Evolutionary conservation across 163 green algal genomes (phyloP).

Genomic region (Coccomyxa subellipsoidea): DNA sequence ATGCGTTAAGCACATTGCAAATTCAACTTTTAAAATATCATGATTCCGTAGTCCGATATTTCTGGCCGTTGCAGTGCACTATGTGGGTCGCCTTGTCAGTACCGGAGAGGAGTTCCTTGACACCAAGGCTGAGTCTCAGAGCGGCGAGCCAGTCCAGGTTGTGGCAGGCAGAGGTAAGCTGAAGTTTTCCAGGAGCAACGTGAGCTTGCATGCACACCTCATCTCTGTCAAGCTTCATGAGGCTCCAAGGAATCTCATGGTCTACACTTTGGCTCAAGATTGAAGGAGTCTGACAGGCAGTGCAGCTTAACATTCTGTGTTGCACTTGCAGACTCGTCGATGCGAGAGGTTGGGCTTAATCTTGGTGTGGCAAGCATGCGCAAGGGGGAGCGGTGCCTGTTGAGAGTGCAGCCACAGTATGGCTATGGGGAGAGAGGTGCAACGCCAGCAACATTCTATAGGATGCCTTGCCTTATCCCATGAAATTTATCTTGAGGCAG

Average conservation of each 20-base stretch:
- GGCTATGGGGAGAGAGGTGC: slow-evolving; percentile 60
- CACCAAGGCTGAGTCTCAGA: slow-evolving; percentile 46
- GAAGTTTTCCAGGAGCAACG: no score
- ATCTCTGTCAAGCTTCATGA: no score
- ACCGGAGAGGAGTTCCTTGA: slow-evolving; percentile 66
- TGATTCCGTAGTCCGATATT: background rate
- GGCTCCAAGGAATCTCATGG: no score
- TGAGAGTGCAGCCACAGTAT: slow-evolving; percentile 57
- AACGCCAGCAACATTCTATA: no score
- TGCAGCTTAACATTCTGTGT: no score
- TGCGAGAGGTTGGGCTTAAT: slow-evolving; percentile 48
- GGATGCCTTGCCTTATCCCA: no score
- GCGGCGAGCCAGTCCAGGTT: slow-evolving; percentile 43
- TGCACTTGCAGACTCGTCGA: slow-evolving; percentile 37
- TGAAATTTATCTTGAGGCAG: no score
- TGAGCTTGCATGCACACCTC: background rate
- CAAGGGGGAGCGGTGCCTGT: slow-evolving; percentile 46
- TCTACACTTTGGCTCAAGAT: no score
- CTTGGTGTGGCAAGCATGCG: slow-evolving; percentile 64
- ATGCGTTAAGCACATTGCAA: background rate
- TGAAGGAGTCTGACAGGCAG: no score
- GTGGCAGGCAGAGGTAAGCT: slow-evolving; percentile 63
- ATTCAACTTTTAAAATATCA: background rate
- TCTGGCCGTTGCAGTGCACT: slow-evolving; percentile 61
- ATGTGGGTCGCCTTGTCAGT: slow-evolving; percentile 42